phyloP scores from a whole-genome alignment of 805 yeast species.

The Candida glaebosa region DNA sequence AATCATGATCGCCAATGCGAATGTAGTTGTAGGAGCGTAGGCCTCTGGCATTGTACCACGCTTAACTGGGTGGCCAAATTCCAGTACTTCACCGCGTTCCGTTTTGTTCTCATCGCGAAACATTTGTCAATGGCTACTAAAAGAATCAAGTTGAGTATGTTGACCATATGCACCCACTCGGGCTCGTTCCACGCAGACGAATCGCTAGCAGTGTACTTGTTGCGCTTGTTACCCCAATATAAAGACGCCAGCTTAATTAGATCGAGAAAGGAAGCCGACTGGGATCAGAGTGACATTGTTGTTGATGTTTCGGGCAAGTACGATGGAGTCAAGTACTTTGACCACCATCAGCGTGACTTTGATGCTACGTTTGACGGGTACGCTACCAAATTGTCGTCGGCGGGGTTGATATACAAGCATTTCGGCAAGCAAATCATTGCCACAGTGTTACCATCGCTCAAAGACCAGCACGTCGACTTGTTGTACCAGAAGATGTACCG shows the following conservation, averaged over 20 bases:
- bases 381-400: slow-evolving; percentile 83
- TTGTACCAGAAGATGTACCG: slow-evolving; percentile 76
- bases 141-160: slow-evolving; percentile 18
- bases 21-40: too few species aligned
- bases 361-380: slow-evolving; percentile 63
- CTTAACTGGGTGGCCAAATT: too few species aligned
- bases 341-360: slow-evolving; percentile 96
- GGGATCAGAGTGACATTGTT: slow-evolving; percentile 87
- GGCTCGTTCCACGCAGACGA: slow-evolving; percentile 98
- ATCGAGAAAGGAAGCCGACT: slow-evolving; percentile 75
- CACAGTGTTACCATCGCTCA: slow-evolving; percentile 36
- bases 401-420: slow-evolving; percentile 90
- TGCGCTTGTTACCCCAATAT: slow-evolving; percentile 67
- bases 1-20: too few species aligned
- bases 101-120: slow-evolving; percentile 2
- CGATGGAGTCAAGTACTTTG: slow-evolving; percentile 81
- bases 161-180: slow-evolving; percentile 82
- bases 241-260: slow-evolving; percentile 67
- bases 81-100: too few species aligned
- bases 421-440: slow-evolving; percentile 69
- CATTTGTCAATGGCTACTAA: slow-evolving; percentile 4
- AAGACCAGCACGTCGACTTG: slow-evolving; percentile 49
- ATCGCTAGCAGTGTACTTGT: slow-evolving; percentile 86
- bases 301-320: slow-evolving; percentile 94
- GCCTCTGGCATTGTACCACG: too few species aligned